Base-by-base conservation (phyloP, 179 eudicot species). In the Dionaea muscipula region DNA sequence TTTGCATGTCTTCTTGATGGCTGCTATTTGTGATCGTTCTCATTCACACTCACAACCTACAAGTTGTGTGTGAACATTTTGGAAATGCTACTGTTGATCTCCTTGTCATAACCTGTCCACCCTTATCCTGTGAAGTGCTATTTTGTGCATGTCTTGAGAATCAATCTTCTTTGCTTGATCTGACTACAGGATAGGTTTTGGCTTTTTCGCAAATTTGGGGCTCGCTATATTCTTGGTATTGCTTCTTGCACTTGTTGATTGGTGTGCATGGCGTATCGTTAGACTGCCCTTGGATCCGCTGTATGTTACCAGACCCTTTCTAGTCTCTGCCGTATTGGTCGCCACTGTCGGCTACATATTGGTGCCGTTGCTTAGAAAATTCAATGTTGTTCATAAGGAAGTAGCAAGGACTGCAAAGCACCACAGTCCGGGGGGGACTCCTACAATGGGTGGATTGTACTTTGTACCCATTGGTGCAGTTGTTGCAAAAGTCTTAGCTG, bases 181-280 rank as follows among this genome's bases (percentile, higher is more conserved):
- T 25, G 51, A 28, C 63, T 80, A 78, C 82, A 90, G 95, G 89
- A 72, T 81, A 36, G 47, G 72, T 18, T 73, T 81, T 61, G 91
- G 95, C 57, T 69, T 81, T 53, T 38, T 78, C 17, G 72, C 69
- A 80, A 90, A 78, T 68, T 52, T 80, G 55, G 89, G 86, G 55
- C 71, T 90, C 46, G 43, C 76, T 39, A 60, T 75, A 55, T 83
- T 90, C 74, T 76, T 76, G 67, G 73, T 70, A 37, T 27, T 67
- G 47, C 69, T 80, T 64, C 78, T 90, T 63, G 75, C 70, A 49
- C 65, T 78, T 49, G 76, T 81, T 73, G 97, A 90, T 74, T 74
- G 79, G 70, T 71, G 83, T 68, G 95, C 87, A 55, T 90, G 97
- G 97, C 66, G 84, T 57, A 80, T 90, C 62, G 78, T 90, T 59